phyloP scores from a whole-genome alignment of 495 filamentous ascomycete species.

The Physcia stellaris region DNA sequence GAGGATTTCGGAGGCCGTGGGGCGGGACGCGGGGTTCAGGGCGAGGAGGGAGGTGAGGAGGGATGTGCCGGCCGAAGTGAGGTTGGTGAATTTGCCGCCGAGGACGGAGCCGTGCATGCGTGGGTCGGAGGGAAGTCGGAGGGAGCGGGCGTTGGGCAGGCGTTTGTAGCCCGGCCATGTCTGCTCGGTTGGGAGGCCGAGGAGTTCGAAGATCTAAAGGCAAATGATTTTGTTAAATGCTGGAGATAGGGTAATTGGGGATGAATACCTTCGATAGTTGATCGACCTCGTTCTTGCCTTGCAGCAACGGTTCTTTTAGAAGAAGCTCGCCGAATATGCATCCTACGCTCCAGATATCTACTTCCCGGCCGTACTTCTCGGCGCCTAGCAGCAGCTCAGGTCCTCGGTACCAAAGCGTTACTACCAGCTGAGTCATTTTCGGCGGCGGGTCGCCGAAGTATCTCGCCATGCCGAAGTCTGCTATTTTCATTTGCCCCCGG shows the following conservation, averaged over 20 bases:
- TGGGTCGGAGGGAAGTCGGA: conserved; percentile 54
- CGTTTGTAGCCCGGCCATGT: conserved; percentile 79
- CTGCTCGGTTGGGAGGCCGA: conserved; percentile 76
- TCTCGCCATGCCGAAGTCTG: conserved; percentile 95
- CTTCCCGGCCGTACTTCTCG: conserved; percentile 54
- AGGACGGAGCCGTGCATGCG: conserved; percentile 21
- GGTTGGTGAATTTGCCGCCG: conserved; percentile 64
- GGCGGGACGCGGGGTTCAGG: conserved; percentile 59
- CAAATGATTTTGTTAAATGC: conserved; percentile 17
- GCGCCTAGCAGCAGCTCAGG: conserved; percentile 84
- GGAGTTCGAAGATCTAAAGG: conserved; percentile 66
- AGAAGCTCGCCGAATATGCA: conserved; percentile 95
- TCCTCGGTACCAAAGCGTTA: conserved; percentile 92
- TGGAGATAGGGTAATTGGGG: background rate
- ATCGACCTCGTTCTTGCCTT: conserved; percentile 92
- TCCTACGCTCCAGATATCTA: conserved; percentile 94
- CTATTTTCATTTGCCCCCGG: conserved; percentile 87
- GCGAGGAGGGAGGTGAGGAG: conserved; percentile 58
- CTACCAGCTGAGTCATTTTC: conserved; percentile 84
- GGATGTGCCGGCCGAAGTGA: conserved; percentile 59
- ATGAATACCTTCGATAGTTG: conserved; percentile 44
- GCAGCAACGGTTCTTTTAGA: conserved; percentile 67
- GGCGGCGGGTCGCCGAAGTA: conserved; percentile 72
- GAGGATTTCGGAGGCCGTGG: conserved; percentile 57
- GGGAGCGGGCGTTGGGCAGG: conserved; percentile 74